Evolutionary conservation across 1,139 yeast species (phyloP).

Genomic region (Candida neerlandica): DNA sequence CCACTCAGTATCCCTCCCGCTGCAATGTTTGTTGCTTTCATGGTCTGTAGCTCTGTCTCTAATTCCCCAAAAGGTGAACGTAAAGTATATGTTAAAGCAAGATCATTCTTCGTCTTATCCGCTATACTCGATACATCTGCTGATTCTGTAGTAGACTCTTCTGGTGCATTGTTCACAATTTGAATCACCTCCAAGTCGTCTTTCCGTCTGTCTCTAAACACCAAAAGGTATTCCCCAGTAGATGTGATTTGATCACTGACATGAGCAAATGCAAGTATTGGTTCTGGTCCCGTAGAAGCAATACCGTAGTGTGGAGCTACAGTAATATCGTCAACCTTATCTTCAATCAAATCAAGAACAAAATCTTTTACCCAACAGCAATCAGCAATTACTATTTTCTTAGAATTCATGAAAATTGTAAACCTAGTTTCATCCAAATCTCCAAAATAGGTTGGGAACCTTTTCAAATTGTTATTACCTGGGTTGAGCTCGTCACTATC

Average conservation of each 20-base stretch:
- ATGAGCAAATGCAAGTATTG: constrained; percentile 18
- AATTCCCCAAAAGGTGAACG: constrained; percentile 72
- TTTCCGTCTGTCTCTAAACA: constrained; percentile 12
- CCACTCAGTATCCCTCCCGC: neutral
- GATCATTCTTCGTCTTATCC: neutral
- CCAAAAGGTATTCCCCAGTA: constrained; percentile 29
- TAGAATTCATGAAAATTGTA: constrained; percentile 12
- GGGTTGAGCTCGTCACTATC: neutral
- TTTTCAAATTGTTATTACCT: neutral
- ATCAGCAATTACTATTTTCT: constrained; percentile 15
- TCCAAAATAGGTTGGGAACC: constrained; percentile 10
- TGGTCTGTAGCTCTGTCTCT: constrained; percentile 6
- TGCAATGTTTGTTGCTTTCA: constrained; percentile 1
- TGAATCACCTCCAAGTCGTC: constrained; percentile 19
- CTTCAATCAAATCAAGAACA: constrained; percentile 6
- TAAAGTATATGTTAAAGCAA: neutral
- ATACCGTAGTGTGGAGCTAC: constrained; percentile 11
- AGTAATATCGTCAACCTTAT: constrained; percentile 4
- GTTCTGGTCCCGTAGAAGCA: constrained; percentile 11
- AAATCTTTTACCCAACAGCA: constrained; percentile 17
- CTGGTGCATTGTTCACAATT: constrained; percentile 4
- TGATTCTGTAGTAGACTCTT: neutral
- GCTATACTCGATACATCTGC: neutral
- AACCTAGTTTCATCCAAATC: constrained; percentile 13
- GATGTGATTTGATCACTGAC: constrained; percentile 28